Evolutionary conservation across 1,139 yeast genomes (phyloP), one percentile per base, ranked within the genome.

Genomic region (Hyphopichia khmerensis): DNA sequence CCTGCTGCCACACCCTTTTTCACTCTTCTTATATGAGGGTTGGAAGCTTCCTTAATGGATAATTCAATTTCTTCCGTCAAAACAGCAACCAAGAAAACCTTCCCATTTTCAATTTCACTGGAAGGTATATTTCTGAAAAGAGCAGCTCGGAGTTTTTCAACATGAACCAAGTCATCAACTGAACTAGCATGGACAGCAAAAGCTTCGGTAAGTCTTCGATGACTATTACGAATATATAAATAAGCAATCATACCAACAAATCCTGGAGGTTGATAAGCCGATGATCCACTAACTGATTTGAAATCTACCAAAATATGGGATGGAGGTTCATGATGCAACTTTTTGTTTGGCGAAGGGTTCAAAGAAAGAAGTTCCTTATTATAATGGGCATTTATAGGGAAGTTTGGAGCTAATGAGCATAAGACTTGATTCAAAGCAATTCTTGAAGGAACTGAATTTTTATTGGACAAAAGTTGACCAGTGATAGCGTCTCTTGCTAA

Each of bases 1-100:
- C 96, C 96, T 3, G 91, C 91, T 35, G 95, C 95, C 15, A 89
- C 80, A 45, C 96, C 96, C 57, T 84, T 82, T 56, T 87, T 82
- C 37, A 85, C 78, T 43, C 73, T 58, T 40, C 64, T 62, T n/a
- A 80, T 59, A 31, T 58, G 62, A 30, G 56, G 64, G 13, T 10
- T 29, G 30, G 44, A 56, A 15, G 48, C 50, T 15, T 55, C 62
- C 48, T 66, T 60, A 41, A 57, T 46, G 37, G 54, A 57, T 49
- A 72, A 57, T 41, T 69, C 74, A 37, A 80, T 67, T 45, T 77
- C 80, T 60, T 86, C 93, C 1, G 86, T 80, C 45, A 86, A 65
- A 4, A 82, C 73, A 0, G 87, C 88, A 33, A 83, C 90, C 50
- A 86, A 68, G 50, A 81, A 86, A 31, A 85, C 79, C 56, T 84